These are phyloP conservation scores for Fusarium armeniacum DNA, from an alignment of 2,329 filamentous ascomycete genomes.

Conservation along the genomic window DNA sequence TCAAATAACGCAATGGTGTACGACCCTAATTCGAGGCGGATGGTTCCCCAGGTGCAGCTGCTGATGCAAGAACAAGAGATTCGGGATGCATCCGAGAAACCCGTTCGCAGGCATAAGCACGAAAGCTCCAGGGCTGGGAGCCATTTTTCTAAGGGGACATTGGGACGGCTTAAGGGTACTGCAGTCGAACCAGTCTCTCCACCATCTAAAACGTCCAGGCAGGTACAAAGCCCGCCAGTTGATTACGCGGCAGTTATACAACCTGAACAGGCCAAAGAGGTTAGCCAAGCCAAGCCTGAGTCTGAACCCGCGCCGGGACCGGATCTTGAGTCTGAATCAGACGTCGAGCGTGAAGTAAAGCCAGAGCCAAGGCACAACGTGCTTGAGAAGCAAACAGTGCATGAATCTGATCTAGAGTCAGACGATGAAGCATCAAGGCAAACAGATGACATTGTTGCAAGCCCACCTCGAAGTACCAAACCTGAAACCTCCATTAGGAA, in stretches of 20 bases:
- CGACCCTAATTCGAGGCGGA: slow-evolving; percentile 75
- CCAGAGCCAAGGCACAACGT: not conserved
- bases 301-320: slow-evolving; percentile 22
- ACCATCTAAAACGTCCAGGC: slow-evolving; percentile 49
- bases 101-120: slow-evolving; percentile 59
- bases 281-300: slow-evolving; percentile 9
- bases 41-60: slow-evolving; percentile 65
- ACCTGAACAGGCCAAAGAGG: slow-evolving; percentile 11
- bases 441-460: not conserved
- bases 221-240: slow-evolving; percentile 7
- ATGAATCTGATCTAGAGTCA: slow-evolving; percentile 18
- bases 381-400: slow-evolving; percentile 12
- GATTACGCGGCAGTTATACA: slow-evolving; percentile 4
- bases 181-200: slow-evolving; percentile 55
- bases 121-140: slow-evolving; percentile 58
- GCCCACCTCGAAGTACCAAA: not conserved
- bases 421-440: slow-evolving; percentile 3
- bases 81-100: slow-evolving; percentile 57
- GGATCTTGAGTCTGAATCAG: slow-evolving; percentile 30
- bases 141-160: slow-evolving; percentile 66
- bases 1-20: slow-evolving; percentile 67
- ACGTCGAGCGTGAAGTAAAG: slow-evolving; percentile 6
- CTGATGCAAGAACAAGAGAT: slow-evolving; percentile 60
- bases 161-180: slow-evolving; percentile 65
- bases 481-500: slow-evolving; percentile 45